Evolutionary conservation across 2,329 filamentous ascomycete genomes (phyloP).

Genomic region (Cladosporium sp.): DNA sequence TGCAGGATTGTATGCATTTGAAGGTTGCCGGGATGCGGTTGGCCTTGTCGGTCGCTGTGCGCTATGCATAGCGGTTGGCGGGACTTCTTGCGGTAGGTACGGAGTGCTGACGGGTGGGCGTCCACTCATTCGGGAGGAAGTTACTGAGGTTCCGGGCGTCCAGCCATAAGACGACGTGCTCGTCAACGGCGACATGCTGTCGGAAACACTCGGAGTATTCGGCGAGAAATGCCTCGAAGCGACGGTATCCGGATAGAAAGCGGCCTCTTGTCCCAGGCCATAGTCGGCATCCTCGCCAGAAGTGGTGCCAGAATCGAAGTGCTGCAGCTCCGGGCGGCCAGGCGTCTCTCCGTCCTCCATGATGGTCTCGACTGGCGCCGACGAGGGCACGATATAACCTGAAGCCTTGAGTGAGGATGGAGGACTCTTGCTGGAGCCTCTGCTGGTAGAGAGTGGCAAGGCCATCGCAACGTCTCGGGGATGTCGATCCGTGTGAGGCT

Average conservation of each 20-base stretch:
- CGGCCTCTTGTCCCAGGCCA: slow-evolving; percentile 16
- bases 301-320: slow-evolving; percentile 28
- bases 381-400: slow-evolving; percentile 3
- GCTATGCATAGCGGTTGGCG: slow-evolving; percentile 23
- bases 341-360: slow-evolving; percentile 31
- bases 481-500: slow-evolving; percentile 5
- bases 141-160: slow-evolving; percentile 5
- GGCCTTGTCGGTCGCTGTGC: slow-evolving; percentile 33
- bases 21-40: slow-evolving; percentile 42
- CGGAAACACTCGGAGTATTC: slow-evolving; percentile 10
- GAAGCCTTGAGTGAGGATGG: slow-evolving; percentile 11
- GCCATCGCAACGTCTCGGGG: slow-evolving; percentile 11
- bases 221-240: slow-evolving; percentile 24
- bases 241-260: slow-evolving; percentile 25
- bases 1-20: slow-evolving; percentile 48
- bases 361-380: slow-evolving; percentile 20
- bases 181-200: slow-evolving; percentile 13
- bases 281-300: slow-evolving; percentile 25
- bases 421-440: slow-evolving; percentile 8
- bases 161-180: neutral
- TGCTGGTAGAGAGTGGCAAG: slow-evolving; percentile 4
- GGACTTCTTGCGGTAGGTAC: slow-evolving; percentile 9
- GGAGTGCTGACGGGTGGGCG: neutral
- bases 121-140: slow-evolving; percentile 7
- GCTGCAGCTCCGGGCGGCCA: slow-evolving; percentile 27